Conservation (phyloP, 495 filamentous ascomycete genomes). For the Diplogelasinospora grovesii region DNA sequence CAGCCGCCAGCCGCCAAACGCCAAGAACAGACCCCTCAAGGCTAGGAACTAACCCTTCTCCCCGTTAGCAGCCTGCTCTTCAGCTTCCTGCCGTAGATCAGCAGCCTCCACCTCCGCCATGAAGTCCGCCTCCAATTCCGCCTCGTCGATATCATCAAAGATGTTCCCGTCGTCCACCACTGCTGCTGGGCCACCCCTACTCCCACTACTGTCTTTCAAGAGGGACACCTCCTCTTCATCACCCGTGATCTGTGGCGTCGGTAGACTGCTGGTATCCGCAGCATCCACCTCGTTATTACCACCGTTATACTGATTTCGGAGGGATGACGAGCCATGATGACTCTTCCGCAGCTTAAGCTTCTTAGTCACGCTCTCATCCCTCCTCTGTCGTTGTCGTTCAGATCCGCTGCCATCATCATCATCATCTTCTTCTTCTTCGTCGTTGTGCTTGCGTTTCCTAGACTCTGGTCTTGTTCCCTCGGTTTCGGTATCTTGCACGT, state of each 20-base stretch:
- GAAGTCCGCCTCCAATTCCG: constrained; percentile 61
- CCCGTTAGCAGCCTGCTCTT: constrained; percentile 1
- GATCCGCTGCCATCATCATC: constrained; percentile 4
- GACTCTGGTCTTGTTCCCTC: constrained; percentile 9
- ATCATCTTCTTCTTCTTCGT: constrained; percentile 30
- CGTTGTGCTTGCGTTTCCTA: constrained; percentile 14
- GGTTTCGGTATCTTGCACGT: constrained; percentile 20
- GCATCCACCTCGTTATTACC: constrained; percentile 12
- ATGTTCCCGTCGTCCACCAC: constrained; percentile 21
- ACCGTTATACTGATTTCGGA: constrained; percentile 18
- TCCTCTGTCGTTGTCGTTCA: background rate
- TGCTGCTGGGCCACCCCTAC: constrained; percentile 4
- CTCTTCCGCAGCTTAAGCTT: constrained; percentile 17
- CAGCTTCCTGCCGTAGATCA: constrained; percentile 1
- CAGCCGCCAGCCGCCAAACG: too few species aligned
- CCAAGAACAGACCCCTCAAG: background rate
- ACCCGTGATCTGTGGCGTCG: constrained; percentile 42
- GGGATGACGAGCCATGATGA: constrained; percentile 10
- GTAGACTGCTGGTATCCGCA: constrained; percentile 31
- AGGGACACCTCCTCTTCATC: constrained; percentile 40
- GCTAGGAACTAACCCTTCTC: constrained; percentile 10
- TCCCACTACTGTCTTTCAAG: background rate
- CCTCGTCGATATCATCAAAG: constrained; percentile 47
- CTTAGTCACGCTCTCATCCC: constrained; percentile 11
- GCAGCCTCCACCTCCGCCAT: constrained; percentile 56